Base-by-base conservation (phyloP, 768 basidiomycete species). In the Boletus vermiculosoides region DNA sequence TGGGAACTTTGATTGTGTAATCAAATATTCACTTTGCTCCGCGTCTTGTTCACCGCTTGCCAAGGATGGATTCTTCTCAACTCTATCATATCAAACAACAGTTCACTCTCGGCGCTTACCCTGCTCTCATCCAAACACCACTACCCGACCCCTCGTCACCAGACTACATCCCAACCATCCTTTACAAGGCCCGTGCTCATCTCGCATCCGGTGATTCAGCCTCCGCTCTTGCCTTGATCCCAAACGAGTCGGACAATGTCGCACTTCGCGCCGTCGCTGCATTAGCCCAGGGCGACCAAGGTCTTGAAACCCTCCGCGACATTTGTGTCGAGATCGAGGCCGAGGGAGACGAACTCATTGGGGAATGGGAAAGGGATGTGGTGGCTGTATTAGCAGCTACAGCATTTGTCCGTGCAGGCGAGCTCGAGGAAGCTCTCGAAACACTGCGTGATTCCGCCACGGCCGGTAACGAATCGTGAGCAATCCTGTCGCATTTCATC, bases 361-460 rank as follows among this genome's bases (percentile, higher is more conserved):
- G 75, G n/a, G 81, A 85, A 22, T 79, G 77, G 56, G 92, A 91
- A 61, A 91, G 85, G 68, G 82, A 84, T 20, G 70, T 85, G 44
- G 92, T 95, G 7, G 79, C 85, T 52, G 90, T 92, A 30, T 73
- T 92, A 20, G 91, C 92, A 31, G 93, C 87, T n/a, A 92, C 88
- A 13, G 91, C 92, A 1, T 96, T 96, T 70, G 81, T 86, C 16
- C 76, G 83, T 34, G 90, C 90, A 16, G 88, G 87, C 2, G 94
- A 97, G 73, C 74, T 90, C 12, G 94, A 97, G 72, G 94, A 98
- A 73, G 94, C 94, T 2, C 75, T 97, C 25, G 94, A 96, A 72
- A 94, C 91, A 0, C 78, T 98, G 33, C 86, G 86, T 9, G 82
- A 81, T 42, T 69, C 81, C 7, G 87, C 85, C 47, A 83, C 84